phyloP scores from a whole-genome alignment of 176 grass and related monocot species.

The Oropetium thomaeum region DNA sequence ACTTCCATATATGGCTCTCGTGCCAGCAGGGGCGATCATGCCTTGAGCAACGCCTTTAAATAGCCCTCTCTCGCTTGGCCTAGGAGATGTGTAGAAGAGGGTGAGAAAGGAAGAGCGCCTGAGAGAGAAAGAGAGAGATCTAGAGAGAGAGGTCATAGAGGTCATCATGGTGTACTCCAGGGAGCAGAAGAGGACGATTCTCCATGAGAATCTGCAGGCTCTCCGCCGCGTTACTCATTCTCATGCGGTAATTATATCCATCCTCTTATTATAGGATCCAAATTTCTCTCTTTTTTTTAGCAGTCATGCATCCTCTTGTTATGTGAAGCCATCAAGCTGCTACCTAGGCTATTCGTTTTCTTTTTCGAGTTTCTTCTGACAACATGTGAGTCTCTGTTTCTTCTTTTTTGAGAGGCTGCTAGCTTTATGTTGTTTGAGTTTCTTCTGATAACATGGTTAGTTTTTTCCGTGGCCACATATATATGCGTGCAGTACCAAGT shows the following conservation, averaged over 20 bases:
- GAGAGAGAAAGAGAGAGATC: not conserved
- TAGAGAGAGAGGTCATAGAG: not conserved
- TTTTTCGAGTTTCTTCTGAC: not conserved
- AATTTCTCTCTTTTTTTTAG: not conserved
- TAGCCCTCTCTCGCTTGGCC: conserved; percentile 18
- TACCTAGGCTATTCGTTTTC: not conserved
- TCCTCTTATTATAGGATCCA: no score
- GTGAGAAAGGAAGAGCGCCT: not conserved
- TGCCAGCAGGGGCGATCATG: conserved; percentile 1
- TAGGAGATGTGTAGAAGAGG: not conserved
- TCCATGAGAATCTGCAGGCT: conserved; percentile 72
- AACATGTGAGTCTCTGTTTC: no score
- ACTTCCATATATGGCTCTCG: conserved; percentile 2
- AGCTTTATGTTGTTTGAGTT: no score
- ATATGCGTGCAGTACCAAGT: no score
- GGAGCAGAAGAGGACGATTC: conserved; percentile 49
- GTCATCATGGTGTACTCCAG: conserved; percentile 54
- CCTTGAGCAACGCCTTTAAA: conserved; percentile 31
- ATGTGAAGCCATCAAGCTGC: not conserved
- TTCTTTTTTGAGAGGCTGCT: no score
- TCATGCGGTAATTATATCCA: conserved; percentile 54
- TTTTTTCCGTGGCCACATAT: no score
- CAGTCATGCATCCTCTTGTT: not conserved
- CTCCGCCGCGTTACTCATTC: conserved; percentile 74
- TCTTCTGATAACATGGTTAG: no score